Percentiles rank a stretch among this genome's conserved stretches.
phyloP scores from a whole-genome alignment of 805 yeast genomes.

The Wickerhamomyces chambardii region DNA sequence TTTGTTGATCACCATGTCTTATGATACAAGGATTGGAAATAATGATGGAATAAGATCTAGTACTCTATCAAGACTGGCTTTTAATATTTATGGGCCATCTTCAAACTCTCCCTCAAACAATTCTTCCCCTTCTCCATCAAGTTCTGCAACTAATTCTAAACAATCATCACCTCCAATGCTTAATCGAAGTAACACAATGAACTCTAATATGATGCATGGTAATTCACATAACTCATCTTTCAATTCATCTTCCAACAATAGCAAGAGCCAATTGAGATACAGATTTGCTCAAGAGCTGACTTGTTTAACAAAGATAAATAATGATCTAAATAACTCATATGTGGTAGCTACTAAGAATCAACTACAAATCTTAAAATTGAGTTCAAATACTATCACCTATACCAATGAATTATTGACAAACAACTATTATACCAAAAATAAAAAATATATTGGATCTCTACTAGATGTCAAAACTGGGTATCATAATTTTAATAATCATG shows the following conservation, averaged over 20 bases:
- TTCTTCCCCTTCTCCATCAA: slow-evolving; percentile 9
- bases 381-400: slow-evolving; percentile 18
- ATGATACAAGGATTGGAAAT: background rate
- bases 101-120: slow-evolving; percentile 11
- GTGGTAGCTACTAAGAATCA: slow-evolving; percentile 34
- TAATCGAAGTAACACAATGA: background rate
- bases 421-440: slow-evolving; percentile 18
- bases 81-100: slow-evolving; percentile 53
- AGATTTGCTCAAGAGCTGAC: slow-evolving; percentile 22
- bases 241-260: slow-evolving; percentile 12
- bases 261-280: slow-evolving; percentile 15
- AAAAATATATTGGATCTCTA: slow-evolving; percentile 27
- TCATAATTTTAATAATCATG: slow-evolving; percentile 24
- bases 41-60: slow-evolving; percentile 3
- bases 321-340: slow-evolving; percentile 13
- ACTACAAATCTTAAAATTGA: slow-evolving; percentile 27
- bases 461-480: slow-evolving; percentile 35
- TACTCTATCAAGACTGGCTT: slow-evolving; percentile 44
- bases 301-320: slow-evolving; percentile 12
- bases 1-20: background rate
- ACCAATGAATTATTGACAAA: slow-evolving; percentile 26
- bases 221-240: too few species aligned
- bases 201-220: too few species aligned
- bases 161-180: slow-evolving; percentile 11
- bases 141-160: slow-evolving; percentile 3